Base-by-base conservation (phyloP, 352 stramenopile genomes). In the Pythium insidiosum region DNA sequence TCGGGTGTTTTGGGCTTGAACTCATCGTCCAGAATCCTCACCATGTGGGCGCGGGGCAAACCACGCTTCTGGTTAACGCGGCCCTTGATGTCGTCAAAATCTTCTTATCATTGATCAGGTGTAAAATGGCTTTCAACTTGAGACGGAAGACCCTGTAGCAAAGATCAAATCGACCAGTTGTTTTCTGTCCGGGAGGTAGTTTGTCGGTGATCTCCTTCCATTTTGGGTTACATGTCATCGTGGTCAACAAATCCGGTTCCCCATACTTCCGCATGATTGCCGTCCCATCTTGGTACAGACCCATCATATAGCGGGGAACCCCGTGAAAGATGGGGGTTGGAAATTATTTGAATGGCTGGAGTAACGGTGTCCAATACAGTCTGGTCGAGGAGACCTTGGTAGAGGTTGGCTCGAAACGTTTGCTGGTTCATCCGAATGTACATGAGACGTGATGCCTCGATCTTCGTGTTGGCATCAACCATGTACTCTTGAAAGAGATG, bases 11-110 rank as follows among this genome's bases (percentile, higher is more conserved):
- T 46, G 1, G 39, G 41, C 18, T 62, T 64, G 30, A 29, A 11
- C 3, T 50, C 55, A 5, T 56, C 38, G 6, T 60, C 36, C 2
- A 74, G 36, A 40, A 73, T 70, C 15, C 55, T 16, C 1, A 76
- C 36, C 0, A 69, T 59, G 38, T 80, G 68, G 7, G 43, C 51
- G 36, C 72, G 62, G 0, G 58, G 58, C n/a, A 66, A 40, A 6
- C 61, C 67, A 4, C 63, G 39, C 43, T 79, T 79, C 41, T 74
- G 58, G 23, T 57, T 40, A 4, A 61, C 35, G 15, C 47, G 31
- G 6, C 36, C 64, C 6, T 54, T 43, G n/a, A 33, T 11, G 10
- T 53, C 13, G 11, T 61, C 61, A 71, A 61, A 13, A 63, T 48
- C 11, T 50, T 30, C 28, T 56, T 58, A 15, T 53, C 35, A 11